These are phyloP conservation scores for Tulasnella sp. DNA, from an alignment of 768 basidiomycete species.

Conservation along the genomic window DNA sequence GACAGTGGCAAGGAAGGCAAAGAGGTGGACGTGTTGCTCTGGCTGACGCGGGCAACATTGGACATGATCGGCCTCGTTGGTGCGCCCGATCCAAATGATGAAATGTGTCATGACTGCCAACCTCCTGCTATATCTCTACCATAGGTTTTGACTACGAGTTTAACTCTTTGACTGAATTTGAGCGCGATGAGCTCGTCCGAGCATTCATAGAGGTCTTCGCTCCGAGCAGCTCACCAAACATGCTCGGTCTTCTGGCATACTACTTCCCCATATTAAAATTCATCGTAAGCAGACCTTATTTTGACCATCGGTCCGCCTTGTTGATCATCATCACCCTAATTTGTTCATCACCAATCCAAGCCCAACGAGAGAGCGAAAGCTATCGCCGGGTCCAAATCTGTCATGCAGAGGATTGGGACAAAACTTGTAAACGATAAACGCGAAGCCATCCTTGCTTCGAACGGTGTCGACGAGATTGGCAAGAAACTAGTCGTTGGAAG, in stretches of 20 bases:
- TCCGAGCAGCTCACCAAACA: background rate
- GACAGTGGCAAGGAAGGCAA: background rate
- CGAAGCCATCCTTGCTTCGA: slow-evolving; percentile 9
- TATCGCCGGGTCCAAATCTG: background rate
- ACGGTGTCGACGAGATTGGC: background rate
- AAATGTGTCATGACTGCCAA: background rate
- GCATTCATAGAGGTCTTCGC: slow-evolving; percentile 38
- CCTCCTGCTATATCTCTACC: background rate
- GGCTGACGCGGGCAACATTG: slow-evolving; percentile 31
- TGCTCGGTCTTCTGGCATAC: background rate
- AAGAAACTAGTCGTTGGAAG: slow-evolving; percentile 4
- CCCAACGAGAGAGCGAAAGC: slow-evolving; percentile 4
- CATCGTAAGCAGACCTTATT: background rate
- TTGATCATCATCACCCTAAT: background rate
- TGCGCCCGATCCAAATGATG: background rate
- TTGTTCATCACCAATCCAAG: background rate
- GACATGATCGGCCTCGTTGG: slow-evolving; percentile 37
- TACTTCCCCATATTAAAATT: background rate
- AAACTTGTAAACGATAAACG: slow-evolving; percentile 12
- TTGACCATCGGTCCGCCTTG: background rate
- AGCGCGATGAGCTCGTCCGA: slow-evolving; percentile 38
- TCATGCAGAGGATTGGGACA: background rate
- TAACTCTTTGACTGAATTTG: slow-evolving; percentile 36
- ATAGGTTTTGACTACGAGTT: slow-evolving; percentile 40
- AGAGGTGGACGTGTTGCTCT: background rate